phyloP scores from a whole-genome alignment of 352 stramenopile genomes.

The Aphanomyces cochlioides region DNA sequence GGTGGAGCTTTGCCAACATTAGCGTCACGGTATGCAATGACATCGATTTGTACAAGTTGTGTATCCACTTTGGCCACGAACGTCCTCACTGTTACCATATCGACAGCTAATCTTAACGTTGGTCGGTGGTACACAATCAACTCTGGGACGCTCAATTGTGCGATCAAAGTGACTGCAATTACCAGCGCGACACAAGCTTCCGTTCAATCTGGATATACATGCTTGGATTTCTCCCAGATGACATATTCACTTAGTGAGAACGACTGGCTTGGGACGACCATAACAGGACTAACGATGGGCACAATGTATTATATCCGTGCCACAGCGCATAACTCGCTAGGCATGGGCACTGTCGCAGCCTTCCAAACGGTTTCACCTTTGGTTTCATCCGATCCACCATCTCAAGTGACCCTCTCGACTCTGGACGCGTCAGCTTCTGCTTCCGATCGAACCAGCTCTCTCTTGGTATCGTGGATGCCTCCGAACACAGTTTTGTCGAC shows the following conservation, averaged over 20 bases:
- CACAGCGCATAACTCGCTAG: constrained; percentile 88
- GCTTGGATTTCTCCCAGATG: constrained; percentile 43
- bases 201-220: constrained; percentile 45
- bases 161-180: constrained; percentile 43
- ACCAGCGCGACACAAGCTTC: constrained; percentile 36
- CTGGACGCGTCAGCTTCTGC: constrained; percentile 28
- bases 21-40: constrained; percentile 45
- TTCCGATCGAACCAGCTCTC: constrained; percentile 58
- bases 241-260: constrained; percentile 50
- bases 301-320: constrained; percentile 86
- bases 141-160: constrained; percentile 46
- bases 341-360: constrained; percentile 74
- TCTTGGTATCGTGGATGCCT: constrained; percentile 81
- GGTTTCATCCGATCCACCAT: constrained; percentile 84
- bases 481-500: constrained; percentile 44
- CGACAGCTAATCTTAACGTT: constrained; percentile 1
- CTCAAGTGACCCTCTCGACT: constrained; percentile 39
- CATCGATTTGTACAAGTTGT: constrained; percentile 49
- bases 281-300: constrained; percentile 86
- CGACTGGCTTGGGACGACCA: constrained; percentile 61
- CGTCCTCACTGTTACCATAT: constrained; percentile 15
- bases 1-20: neutral
- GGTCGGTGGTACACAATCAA: constrained; percentile 55
- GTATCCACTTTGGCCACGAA: constrained; percentile 45
- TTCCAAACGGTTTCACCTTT: constrained; percentile 75